phyloP scores from a whole-genome alignment of 441 rosid species.

The Brassica hybrid region DNA sequence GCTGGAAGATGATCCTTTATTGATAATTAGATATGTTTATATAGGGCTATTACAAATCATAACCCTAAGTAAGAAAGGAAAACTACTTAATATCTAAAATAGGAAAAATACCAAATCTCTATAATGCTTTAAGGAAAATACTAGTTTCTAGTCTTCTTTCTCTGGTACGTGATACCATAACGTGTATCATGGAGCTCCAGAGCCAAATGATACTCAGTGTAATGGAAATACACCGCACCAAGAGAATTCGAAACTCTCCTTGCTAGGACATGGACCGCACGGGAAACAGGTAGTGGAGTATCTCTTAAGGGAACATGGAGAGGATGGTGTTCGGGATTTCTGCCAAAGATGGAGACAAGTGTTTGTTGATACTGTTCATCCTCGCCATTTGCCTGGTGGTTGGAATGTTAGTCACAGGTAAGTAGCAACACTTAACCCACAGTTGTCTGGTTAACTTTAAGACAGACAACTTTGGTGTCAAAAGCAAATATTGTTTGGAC shows the following conservation, averaged over 20 bases:
- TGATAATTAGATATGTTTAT: too few species aligned
- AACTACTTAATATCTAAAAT: too few species aligned
- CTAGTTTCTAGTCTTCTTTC: too few species aligned
- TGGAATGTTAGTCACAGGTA: slow-evolving; percentile 82
- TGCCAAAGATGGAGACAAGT: slow-evolving; percentile 95
- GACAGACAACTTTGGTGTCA: slow-evolving; percentile 19
- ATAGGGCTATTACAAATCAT: too few species aligned
- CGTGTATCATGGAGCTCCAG: too few species aligned
- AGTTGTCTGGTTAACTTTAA: not conserved
- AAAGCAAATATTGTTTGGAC: slow-evolving; percentile 18
- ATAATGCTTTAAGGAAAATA: too few species aligned
- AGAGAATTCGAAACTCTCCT: slow-evolving; percentile 66
- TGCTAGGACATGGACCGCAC: slow-evolving; percentile 96
- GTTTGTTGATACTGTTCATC: slow-evolving; percentile 77
- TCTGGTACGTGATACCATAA: too few species aligned
- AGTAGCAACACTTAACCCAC: not conserved
- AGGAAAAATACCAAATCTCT: too few species aligned
- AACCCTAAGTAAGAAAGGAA: too few species aligned
- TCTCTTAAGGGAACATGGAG: slow-evolving; percentile 68
- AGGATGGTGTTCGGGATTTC: slow-evolving; percentile 70
- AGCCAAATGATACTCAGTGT: slow-evolving; percentile 38
- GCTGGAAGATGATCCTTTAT: too few species aligned
- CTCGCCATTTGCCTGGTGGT: slow-evolving; percentile 86
- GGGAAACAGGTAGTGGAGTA: slow-evolving; percentile 91
- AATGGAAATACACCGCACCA: slow-evolving; percentile 45